Evolutionary conservation across 148 eudicot species (phyloP).

Genomic region (Rhododendron ferrugineum): DNA sequence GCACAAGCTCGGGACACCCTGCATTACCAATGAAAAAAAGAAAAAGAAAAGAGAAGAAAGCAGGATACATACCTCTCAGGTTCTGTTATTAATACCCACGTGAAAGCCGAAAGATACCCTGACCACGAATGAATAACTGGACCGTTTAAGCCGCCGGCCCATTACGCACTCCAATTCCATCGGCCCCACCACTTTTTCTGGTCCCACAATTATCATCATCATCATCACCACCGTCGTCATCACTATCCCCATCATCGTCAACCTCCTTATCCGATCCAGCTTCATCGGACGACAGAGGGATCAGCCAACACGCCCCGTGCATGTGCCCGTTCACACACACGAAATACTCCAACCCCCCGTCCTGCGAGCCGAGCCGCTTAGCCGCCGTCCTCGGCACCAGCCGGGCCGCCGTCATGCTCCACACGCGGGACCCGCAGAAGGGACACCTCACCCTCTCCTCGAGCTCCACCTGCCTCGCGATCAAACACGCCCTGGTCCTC

Average conservation of each 20-base stretch:
- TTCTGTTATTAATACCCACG: background rate
- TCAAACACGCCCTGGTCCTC: conserved; percentile 47
- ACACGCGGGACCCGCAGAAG: conserved; percentile 71
- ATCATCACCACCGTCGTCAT: background rate
- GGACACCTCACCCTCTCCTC: conserved; percentile 66
- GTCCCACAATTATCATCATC: background rate
- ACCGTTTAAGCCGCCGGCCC: background rate
- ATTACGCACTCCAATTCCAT: background rate
- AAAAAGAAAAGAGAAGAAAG: background rate
- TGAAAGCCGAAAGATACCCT: background rate
- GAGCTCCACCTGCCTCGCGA: conserved; percentile 44
- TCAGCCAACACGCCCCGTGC: conserved; percentile 69
- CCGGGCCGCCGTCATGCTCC: conserved; percentile 77
- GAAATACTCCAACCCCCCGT: conserved; percentile 59
- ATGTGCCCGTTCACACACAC: conserved; percentile 83
- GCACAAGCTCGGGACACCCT: rapidly evolving
- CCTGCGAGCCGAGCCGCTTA: conserved; percentile 54
- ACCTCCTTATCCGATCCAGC: conserved; percentile 15
- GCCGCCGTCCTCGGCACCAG: conserved; percentile 65
- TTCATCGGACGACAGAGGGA: conserved; percentile 58
- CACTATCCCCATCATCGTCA: background rate
- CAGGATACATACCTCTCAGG: background rate
- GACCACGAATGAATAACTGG: background rate
- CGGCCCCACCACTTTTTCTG: background rate
- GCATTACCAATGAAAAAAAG: background rate